Evolutionary conservation across 2,329 filamentous ascomycete species (phyloP).

Genomic region (Apiospora kogelbergensis): DNA sequence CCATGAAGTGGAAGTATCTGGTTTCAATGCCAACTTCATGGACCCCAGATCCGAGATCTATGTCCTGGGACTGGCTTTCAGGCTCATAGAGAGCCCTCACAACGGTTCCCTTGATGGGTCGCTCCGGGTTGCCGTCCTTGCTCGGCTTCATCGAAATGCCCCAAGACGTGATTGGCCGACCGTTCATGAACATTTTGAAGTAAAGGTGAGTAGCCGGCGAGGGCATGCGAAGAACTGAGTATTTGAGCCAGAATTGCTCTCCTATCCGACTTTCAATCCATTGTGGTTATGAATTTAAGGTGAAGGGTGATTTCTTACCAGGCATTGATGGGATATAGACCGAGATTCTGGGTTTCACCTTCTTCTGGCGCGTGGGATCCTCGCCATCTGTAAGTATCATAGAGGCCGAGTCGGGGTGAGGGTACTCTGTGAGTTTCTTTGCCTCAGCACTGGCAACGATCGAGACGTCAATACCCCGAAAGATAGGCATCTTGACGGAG

Average conservation of each 20-base stretch:
- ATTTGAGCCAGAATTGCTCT: slow-evolving; percentile 53
- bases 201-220: slow-evolving; percentile 42
- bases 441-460: slow-evolving; percentile 38
- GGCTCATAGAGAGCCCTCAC: slow-evolving; percentile 51
- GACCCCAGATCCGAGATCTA: slow-evolving; percentile 33
- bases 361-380: slow-evolving; percentile 30
- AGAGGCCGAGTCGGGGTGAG: slow-evolving; percentile 45
- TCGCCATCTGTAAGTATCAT: slow-evolving; percentile 27
- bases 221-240: slow-evolving; percentile 38
- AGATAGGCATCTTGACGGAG: slow-evolving; percentile 43
- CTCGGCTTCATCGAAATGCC: slow-evolving; percentile 33
- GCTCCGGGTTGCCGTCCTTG: neutral
- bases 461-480: slow-evolving; percentile 48
- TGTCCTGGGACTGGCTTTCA: slow-evolving; percentile 39
- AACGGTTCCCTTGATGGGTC: slow-evolving; percentile 37
- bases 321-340: slow-evolving; percentile 58
- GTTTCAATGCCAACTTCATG: slow-evolving; percentile 44
- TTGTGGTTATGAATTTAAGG: neutral
- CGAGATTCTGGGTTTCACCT: slow-evolving; percentile 43
- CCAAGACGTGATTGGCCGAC: slow-evolving; percentile 51
- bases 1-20: slow-evolving; percentile 51
- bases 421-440: slow-evolving; percentile 50
- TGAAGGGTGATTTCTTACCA: slow-evolving; percentile 34
- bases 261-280: slow-evolving; percentile 32
- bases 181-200: slow-evolving; percentile 58